Evolutionary conservation across 345 rosid genomes (phyloP), one percentile per base, ranked within the genome.

Genomic region (Mercurialis annua): DNA sequence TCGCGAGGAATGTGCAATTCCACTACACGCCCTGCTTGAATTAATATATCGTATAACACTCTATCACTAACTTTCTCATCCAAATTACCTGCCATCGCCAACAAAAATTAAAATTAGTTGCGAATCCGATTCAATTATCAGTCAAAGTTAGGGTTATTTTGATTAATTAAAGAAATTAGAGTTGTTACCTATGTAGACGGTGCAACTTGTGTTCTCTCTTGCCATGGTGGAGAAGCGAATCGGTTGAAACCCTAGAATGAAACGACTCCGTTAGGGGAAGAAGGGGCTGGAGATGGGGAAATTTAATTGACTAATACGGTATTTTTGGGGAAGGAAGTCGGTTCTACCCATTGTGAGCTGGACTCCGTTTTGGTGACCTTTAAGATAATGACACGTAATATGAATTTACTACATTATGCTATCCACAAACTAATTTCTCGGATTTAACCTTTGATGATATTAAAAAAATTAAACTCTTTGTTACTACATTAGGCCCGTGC

Each of bases 1-100:
- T 94, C 97, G 18, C 88, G 85, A 63, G 97, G 99, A 30, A 94
- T 82, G 74, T 91, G 75, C 67, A 94, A 75, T 59, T 89, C 95
- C 18, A 86, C 81, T 0, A 94, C 91, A 40, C 83, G 76, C 49
- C 99, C 99, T 2, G 97, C 97, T 83, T 94, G 92, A 26, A 94
- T 91, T 30, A 86, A 71, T 29, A 94, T 94, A 72, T 94, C 97
- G 55, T 89, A 91, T 67, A 94, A 70, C 53, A 87, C 92, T 73
- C 95, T 86, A 24, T 94, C 95, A 68, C 87, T 87, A 27, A 93
- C 97, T 73, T 80, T 81, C 70, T 90, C 98, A 47, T 90, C 98
- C 80, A 93, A 71, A 81, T 89, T 87, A 65, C 98, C 97, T 86
- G 73, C 57, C 1, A 1, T 18, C 23, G 11, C 2, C 47, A 26